Evolutionary conservation across 2,329 filamentous ascomycete species (phyloP).

Genomic region (Botrytis squamosa): DNA sequence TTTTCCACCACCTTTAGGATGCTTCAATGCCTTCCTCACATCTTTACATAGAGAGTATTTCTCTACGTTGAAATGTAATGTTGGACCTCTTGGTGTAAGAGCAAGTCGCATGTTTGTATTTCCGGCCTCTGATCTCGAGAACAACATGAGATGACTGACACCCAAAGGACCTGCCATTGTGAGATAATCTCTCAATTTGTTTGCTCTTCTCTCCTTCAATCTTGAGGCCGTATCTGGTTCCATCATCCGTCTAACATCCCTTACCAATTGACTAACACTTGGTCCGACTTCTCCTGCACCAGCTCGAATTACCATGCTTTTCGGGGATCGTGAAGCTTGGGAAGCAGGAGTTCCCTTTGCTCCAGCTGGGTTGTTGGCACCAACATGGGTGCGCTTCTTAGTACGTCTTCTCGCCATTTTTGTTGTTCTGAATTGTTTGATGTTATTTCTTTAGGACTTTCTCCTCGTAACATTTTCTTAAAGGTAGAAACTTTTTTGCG

Average conservation of each 20-base stretch:
- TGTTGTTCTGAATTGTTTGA: slow-evolving; percentile 25
- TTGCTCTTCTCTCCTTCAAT: slow-evolving; percentile 84
- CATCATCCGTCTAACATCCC: slow-evolving; percentile 91
- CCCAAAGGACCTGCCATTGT: slow-evolving; percentile 94
- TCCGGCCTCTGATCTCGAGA: slow-evolving; percentile 83
- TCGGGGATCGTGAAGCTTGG: slow-evolving; percentile 64
- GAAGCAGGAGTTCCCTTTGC: slow-evolving; percentile 58
- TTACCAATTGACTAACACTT: slow-evolving; percentile 85
- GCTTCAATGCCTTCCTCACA: slow-evolving; percentile 77
- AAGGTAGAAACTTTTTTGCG: slow-evolving; percentile 28
- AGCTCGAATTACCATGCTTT: slow-evolving; percentile 98
- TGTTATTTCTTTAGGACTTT: slow-evolving; percentile 20
- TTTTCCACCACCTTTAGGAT: slow-evolving; percentile 77
- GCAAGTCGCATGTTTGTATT: slow-evolving; percentile 92
- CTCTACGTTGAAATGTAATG: slow-evolving; percentile 89
- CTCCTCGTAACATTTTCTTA: slow-evolving; percentile 18
- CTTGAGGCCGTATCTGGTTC: slow-evolving; percentile 89
- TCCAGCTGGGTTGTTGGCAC: slow-evolving; percentile 52
- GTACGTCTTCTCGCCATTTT: slow-evolving; percentile 76
- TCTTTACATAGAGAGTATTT: slow-evolving; percentile 94
- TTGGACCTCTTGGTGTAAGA: slow-evolving; percentile 85
- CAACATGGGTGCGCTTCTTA: slow-evolving; percentile 86
- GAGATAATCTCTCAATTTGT: slow-evolving; percentile 87
- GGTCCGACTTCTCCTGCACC: slow-evolving; percentile 91
- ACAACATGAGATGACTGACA: slow-evolving; percentile 88